phyloP scores from a whole-genome alignment of 805 yeast species.

The Lachancea fermentati region DNA sequence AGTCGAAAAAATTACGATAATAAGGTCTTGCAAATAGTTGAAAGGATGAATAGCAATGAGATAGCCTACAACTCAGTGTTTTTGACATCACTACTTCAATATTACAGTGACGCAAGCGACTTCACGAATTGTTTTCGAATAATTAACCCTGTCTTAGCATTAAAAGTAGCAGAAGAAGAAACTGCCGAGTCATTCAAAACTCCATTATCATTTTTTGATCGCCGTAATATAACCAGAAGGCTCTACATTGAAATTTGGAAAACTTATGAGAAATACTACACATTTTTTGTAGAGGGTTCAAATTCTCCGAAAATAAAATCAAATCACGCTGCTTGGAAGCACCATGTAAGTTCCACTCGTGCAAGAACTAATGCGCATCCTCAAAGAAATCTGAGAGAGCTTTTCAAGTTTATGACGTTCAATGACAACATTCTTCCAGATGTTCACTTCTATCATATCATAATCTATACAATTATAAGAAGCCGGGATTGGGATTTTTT shows the following conservation, averaged over 20 bases:
- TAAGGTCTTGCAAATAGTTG: slow-evolving; percentile 29
- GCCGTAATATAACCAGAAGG: slow-evolving; percentile 16
- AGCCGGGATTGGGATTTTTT: slow-evolving; percentile 23
- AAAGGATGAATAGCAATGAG: slow-evolving; percentile 27
- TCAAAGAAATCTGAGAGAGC: slow-evolving; percentile 7
- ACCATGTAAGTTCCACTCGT: slow-evolving; percentile 6
- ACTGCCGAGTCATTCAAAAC: slow-evolving; percentile 8
- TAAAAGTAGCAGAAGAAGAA: slow-evolving; percentile 15
- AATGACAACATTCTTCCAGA: slow-evolving; percentile 22
- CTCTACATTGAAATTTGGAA: slow-evolving; percentile 33
- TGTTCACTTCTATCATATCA: slow-evolving; percentile 12
- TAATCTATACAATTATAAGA: slow-evolving; percentile 18
- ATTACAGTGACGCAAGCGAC: slow-evolving; percentile 28
- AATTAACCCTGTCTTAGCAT: slow-evolving; percentile 28
- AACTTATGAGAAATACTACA: slow-evolving; percentile 19
- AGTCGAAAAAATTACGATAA: background rate
- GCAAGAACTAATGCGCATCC: slow-evolving; percentile 14
- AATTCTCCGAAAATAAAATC: slow-evolving; percentile 13
- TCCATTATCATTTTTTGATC: slow-evolving; percentile 9
- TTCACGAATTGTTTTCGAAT: slow-evolving; percentile 30
- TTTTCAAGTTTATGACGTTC: slow-evolving; percentile 17
- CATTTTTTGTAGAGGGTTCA: slow-evolving; percentile 9
- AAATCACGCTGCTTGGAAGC: slow-evolving; percentile 14
- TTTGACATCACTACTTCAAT: slow-evolving; percentile 35
- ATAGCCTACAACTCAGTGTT: slow-evolving; percentile 34